Evolutionary conservation across 164 flowering plant species (phyloP).

Genomic region (Akebia trifoliata): DNA sequence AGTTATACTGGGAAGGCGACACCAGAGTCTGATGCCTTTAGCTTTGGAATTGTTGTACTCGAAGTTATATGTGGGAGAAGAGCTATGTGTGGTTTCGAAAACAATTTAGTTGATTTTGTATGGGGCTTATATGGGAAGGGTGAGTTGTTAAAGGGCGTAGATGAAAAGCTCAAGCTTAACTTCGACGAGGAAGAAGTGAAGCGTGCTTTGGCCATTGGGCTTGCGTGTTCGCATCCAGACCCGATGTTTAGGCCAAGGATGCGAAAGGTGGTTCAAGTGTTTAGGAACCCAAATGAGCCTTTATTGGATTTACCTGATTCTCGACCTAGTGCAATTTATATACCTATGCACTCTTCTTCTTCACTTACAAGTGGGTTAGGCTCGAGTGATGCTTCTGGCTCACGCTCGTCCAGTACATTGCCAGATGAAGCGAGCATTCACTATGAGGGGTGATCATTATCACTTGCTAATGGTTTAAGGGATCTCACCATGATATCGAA

Average conservation of each 20-base stretch:
- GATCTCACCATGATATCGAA: too few relatives aligned
- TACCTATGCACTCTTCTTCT: slow-evolving; percentile 21
- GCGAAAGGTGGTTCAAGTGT: slow-evolving; percentile 41
- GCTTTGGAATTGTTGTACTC: slow-evolving; percentile 41
- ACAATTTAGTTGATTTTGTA: slow-evolving; percentile 32
- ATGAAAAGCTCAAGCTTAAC: slow-evolving; percentile 19
- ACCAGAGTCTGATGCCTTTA: slow-evolving; percentile 37
- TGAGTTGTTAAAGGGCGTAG: slow-evolving; percentile 27
- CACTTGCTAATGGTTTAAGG: too few relatives aligned
- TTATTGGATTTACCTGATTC: slow-evolving; percentile 34
- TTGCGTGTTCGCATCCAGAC: slow-evolving; percentile 42
- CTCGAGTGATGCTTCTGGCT: slow-evolving; percentile 11
- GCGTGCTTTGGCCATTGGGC: slow-evolving; percentile 24
- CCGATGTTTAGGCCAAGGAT: slow-evolving; percentile 29
- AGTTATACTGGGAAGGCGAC: slow-evolving; percentile 31
- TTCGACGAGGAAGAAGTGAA: slow-evolving; percentile 30
- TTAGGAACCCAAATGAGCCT: slow-evolving; percentile 42
- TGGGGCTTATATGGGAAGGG: slow-evolving; percentile 26
- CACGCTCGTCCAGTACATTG: slow-evolving; percentile 1
- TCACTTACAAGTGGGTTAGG: slow-evolving; percentile 10
- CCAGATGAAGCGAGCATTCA: slow-evolving; percentile 18
- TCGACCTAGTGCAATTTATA: slow-evolving; percentile 30
- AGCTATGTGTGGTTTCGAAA: slow-evolving; percentile 17
- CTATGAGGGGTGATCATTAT: slow-evolving; percentile 19
- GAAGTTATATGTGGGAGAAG: slow-evolving; percentile 30